Evolutionary conservation across 2,329 filamentous ascomycete genomes (phyloP).

Genomic region (Verticillium albo-atrum): DNA sequence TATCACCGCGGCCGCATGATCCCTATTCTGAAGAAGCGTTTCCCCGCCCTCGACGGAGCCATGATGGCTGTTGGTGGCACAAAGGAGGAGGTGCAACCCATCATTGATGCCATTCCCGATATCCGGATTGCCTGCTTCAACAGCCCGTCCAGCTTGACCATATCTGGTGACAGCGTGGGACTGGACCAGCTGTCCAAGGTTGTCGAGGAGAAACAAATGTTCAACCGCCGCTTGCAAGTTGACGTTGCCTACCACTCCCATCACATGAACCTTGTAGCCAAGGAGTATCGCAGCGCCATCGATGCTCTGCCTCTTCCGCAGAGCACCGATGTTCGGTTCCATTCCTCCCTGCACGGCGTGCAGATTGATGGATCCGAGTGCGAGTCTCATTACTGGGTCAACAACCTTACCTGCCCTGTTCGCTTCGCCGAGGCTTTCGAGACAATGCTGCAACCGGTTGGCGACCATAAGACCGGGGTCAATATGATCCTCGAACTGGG

Average conservation of each 20-base stretch:
- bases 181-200: constrained; percentile 19
- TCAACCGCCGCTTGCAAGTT: constrained; percentile 27
- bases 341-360: constrained; percentile 40
- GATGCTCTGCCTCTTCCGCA: constrained; percentile 31
- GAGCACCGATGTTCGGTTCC: constrained; percentile 32
- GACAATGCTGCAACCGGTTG: constrained; percentile 19
- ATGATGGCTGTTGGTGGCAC: constrained; percentile 37
- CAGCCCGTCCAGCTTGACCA: constrained; percentile 21
- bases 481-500: constrained; percentile 43
- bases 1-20: constrained; percentile 31
- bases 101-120: constrained; percentile 15
- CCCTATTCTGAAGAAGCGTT: constrained; percentile 13
- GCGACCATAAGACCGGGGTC: constrained; percentile 5
- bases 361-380: constrained; percentile 28
- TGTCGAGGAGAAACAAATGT: constrained; percentile 24
- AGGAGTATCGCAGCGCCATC: constrained; percentile 28
- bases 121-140: constrained; percentile 25
- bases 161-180: constrained; percentile 16
- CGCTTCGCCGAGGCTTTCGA: constrained; percentile 38
- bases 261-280: constrained; percentile 12
- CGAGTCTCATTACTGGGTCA: constrained; percentile 36
- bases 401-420: constrained; percentile 35
- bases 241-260: constrained; percentile 40
- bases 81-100: constrained; percentile 19
- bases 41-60: background rate